These are phyloP conservation scores for Echria macrotheca DNA, from an alignment of 495 filamentous ascomycete genomes.

Conservation along the genomic window DNA sequence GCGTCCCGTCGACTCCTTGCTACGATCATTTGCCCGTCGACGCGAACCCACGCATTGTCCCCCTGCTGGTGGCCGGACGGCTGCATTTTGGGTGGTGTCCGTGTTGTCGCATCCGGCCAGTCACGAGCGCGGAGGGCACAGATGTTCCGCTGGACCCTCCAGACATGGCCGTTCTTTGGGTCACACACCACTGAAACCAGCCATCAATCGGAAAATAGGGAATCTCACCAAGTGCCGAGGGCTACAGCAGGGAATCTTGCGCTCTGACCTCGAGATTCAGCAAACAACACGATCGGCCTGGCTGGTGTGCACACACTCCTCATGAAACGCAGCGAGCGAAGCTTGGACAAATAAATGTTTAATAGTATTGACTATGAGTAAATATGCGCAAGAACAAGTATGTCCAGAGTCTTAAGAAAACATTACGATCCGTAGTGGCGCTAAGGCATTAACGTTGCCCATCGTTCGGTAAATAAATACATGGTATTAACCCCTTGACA, in stretches of 20 bases:
- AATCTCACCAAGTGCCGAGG: not conserved
- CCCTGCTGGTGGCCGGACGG: not conserved
- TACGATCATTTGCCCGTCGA: not conserved
- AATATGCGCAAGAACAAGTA: no score
- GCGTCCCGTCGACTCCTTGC: not conserved
- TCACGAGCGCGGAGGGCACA: not conserved
- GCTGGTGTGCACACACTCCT: no score
- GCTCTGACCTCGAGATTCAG: no score
- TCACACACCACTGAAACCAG: constrained; percentile 13
- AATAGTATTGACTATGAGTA: not conserved
- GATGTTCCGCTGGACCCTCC: not conserved
- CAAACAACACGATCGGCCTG: no score
- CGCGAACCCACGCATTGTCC: no score
- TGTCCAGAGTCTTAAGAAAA: no score
- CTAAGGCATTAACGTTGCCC: no score
- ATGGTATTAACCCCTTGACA: no score
- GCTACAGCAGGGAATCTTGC: no score
- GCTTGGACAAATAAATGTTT: not conserved
- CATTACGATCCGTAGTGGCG: not conserved
- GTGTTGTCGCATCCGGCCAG: constrained; percentile 6
- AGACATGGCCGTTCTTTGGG: not conserved
- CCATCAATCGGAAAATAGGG: constrained; percentile 10
- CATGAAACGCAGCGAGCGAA: no score
- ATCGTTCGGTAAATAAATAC: no score
- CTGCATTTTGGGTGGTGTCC: not conserved